Evolutionary conservation across 345 rosid species (phyloP).

Genomic region (Balakata baccata): DNA sequence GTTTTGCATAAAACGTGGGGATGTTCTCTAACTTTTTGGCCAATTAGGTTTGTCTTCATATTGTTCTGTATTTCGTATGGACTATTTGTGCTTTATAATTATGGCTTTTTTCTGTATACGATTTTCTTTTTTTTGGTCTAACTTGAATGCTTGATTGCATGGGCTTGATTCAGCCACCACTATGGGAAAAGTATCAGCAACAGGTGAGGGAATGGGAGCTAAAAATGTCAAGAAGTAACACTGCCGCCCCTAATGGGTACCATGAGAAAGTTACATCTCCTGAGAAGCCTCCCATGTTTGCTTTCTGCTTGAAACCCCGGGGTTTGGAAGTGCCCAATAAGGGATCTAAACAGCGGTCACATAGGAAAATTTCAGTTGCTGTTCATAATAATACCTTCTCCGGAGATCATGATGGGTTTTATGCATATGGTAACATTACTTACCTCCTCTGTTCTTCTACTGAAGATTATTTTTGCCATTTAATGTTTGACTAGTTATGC

Average conservation of each 20-base stretch:
- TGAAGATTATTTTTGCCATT: not conserved
- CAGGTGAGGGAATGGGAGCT: slow-evolving; percentile 80
- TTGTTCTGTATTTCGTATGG: no score
- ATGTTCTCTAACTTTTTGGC: not conserved
- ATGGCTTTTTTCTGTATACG: no score
- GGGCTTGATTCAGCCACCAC: slow-evolving; percentile 61
- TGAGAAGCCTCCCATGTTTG: slow-evolving; percentile 93
- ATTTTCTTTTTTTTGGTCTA: not conserved
- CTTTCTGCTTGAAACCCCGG: slow-evolving; percentile 95
- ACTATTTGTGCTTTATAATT: not conserved
- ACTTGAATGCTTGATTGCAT: not conserved
- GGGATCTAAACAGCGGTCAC: slow-evolving; percentile 89
- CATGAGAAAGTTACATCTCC: slow-evolving; percentile 41
- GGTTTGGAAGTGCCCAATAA: slow-evolving; percentile 86
- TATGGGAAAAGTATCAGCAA: slow-evolving; percentile 85
- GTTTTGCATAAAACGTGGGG: not conserved
- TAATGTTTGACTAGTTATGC: not conserved
- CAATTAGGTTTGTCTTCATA: not conserved
- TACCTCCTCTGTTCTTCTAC: not conserved
- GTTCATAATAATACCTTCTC: slow-evolving; percentile 43
- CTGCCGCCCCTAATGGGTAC: slow-evolving; percentile 42
- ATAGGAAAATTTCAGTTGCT: slow-evolving; percentile 59
- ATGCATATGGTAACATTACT: slow-evolving; percentile 38
- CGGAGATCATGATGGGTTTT: slow-evolving; percentile 51
- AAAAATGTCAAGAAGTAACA: slow-evolving; percentile 44